Evolutionary conservation across 2,329 filamentous ascomycete species (phyloP).

Genomic region (Calycina herbarum): DNA sequence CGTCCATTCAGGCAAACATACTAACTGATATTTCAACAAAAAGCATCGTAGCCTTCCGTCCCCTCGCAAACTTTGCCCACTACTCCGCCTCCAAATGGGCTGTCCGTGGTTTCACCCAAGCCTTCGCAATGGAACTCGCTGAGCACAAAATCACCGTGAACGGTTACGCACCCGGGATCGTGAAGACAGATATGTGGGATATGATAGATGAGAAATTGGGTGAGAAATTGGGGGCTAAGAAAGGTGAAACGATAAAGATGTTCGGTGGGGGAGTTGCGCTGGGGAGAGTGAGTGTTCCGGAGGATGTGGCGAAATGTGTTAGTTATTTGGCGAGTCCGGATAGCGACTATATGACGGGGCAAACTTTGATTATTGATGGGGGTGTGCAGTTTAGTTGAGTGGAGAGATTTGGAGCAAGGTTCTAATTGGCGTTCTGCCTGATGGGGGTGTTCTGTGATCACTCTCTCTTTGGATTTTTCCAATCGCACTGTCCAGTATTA

Average conservation of each 20-base stretch:
- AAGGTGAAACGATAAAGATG: constrained; percentile 56
- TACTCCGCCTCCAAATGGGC: constrained; percentile 69
- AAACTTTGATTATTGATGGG: constrained; percentile 61
- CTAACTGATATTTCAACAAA: background rate
- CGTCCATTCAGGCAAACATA: background rate
- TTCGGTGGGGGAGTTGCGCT: constrained; percentile 55
- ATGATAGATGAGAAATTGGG: constrained; percentile 62
- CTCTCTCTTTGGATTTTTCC: too few species aligned
- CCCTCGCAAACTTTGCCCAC: constrained; percentile 57
- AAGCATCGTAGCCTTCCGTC: constrained; percentile 59
- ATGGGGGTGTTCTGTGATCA: too few species aligned
- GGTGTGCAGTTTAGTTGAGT: constrained; percentile 43
- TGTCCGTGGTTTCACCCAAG: constrained; percentile 64
- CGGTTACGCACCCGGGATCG: constrained; percentile 65
- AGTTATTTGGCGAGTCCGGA: constrained; percentile 60
- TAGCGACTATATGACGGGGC: constrained; percentile 64
- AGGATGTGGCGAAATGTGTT: constrained; percentile 64
- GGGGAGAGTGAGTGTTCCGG: constrained; percentile 57
- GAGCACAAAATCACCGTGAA: constrained; percentile 66
- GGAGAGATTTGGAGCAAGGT: too few species aligned
- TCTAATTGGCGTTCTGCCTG: too few species aligned
- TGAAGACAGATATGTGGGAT: constrained; percentile 69
- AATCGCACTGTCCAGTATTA: too few species aligned
- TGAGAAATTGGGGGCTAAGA: constrained; percentile 49
- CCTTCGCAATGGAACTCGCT: constrained; percentile 66